Conservation (phyloP, 306 rosid species). For the Citrullus colocynthis region DNA sequence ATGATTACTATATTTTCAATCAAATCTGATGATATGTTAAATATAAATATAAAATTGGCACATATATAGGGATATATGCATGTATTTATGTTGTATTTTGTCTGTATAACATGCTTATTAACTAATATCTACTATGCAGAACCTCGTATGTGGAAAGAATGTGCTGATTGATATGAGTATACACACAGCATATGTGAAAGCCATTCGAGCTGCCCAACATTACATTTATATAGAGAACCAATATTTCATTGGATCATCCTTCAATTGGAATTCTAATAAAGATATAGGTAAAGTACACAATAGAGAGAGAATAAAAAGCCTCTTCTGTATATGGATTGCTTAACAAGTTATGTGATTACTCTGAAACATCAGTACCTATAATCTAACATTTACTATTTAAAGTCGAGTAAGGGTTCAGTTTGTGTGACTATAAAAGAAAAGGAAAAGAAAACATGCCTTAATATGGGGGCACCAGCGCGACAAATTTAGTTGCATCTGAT, state of each 20-base stretch:
- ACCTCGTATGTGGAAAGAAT: constrained; percentile 86
- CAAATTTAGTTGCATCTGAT: neutral
- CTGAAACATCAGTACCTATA: neutral
- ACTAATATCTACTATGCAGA: constrained; percentile 38
- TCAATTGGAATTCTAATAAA: constrained; percentile 62
- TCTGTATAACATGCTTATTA: constrained; percentile 9
- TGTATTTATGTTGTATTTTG: neutral
- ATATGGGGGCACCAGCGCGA: neutral
- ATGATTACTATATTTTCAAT: constrained; percentile 13
- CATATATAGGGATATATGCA: neutral
- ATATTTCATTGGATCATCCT: constrained; percentile 91
- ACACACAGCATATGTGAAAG: constrained; percentile 88
- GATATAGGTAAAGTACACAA: constrained; percentile 48
- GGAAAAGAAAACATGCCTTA: neutral
- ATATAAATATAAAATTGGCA: neutral
- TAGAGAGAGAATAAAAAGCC: neutral
- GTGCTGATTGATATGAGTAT: constrained; percentile 98
- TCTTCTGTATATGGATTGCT: neutral
- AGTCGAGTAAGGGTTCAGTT: neutral
- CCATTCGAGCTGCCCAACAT: constrained; percentile 94
- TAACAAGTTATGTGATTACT: neutral
- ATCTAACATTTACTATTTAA: neutral
- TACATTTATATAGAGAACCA: constrained; percentile 90
- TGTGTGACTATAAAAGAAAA: neutral
- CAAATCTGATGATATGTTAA: neutral